A percentile compares a stretch with the other conserved stretches of the same genome.
These are phyloP conservation scores for Rhytidhysteron rufulum DNA, from an alignment of 2,329 filamentous ascomycete species.

Conservation along the genomic window DNA sequence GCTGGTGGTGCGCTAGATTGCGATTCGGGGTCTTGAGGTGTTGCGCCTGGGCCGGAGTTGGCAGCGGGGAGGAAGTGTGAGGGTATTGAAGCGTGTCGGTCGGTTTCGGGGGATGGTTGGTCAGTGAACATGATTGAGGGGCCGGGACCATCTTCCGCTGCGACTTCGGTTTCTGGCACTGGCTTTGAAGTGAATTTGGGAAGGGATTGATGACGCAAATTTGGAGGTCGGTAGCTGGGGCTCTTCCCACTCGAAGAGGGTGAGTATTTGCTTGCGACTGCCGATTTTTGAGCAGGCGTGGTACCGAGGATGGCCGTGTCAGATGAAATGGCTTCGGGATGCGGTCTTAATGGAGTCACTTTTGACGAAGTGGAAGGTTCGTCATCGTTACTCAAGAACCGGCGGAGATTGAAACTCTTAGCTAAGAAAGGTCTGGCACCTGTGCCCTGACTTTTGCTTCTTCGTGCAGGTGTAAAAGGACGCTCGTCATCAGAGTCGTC, in stretches of 20 bases:
- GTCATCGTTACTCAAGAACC: slow-evolving; percentile 20
- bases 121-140: slow-evolving; percentile 74
- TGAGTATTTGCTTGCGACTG: slow-evolving; percentile 13
- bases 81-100: slow-evolving; percentile 16
- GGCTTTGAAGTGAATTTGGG: slow-evolving; percentile 69
- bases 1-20: slow-evolving; percentile 13
- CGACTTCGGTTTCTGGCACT: slow-evolving; percentile 66
- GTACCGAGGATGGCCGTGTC: slow-evolving; percentile 21
- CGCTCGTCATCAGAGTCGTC: slow-evolving; percentile 21
- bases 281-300: slow-evolving; percentile 2
- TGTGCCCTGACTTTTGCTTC: slow-evolving; percentile 19
- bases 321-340: slow-evolving; percentile 20
- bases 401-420: slow-evolving; percentile 23
- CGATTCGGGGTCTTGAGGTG: neutral
- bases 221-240: slow-evolving; percentile 40
- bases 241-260: slow-evolving; percentile 18
- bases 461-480: slow-evolving; percentile 11
- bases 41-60: slow-evolving; percentile 5
- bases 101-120: slow-evolving; percentile 20
- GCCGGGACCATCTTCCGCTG: slow-evolving; percentile 60
- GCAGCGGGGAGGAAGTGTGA: slow-evolving; percentile 5
- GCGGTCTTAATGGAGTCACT: slow-evolving; percentile 21
- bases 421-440: slow-evolving; percentile 21
- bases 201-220: slow-evolving; percentile 54
- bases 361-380: slow-evolving; percentile 15